Conservation (phyloP, 1,284 basidiomycete species). For the Stygiomarasmius scandens region DNA sequence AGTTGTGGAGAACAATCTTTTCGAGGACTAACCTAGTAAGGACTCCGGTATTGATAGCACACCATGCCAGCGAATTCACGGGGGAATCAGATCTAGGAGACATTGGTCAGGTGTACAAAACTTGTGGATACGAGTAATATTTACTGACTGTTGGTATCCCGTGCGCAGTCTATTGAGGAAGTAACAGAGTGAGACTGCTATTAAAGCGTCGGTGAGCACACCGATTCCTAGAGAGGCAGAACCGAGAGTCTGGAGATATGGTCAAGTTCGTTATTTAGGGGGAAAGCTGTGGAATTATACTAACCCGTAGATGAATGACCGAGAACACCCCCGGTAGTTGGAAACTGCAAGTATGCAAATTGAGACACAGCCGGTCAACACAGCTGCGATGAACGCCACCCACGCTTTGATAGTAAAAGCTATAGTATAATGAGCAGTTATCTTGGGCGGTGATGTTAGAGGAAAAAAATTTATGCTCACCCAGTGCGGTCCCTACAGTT, state of each 20-base stretch:
- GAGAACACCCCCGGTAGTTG: slow-evolving; percentile 36
- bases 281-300: slow-evolving; percentile 10
- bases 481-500: not conserved
- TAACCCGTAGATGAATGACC: slow-evolving; percentile 36
- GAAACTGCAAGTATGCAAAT: slow-evolving; percentile 35
- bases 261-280: too few species aligned
- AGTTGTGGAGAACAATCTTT: too few species aligned
- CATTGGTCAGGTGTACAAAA: slow-evolving; percentile 2
- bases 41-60: slow-evolving; percentile 60
- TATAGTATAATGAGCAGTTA: too few species aligned
- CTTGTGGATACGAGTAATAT: too few species aligned
- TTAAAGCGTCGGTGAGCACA: slow-evolving; percentile 49
- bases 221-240: slow-evolving; percentile 45
- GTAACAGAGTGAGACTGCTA: slow-evolving; percentile 50
- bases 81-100: slow-evolving; percentile 56
- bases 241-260: slow-evolving; percentile 34
- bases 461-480: not conserved
- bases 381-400: too few species aligned
- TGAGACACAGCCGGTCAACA: too few species aligned
- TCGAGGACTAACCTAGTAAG: slow-evolving; percentile 53
- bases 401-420: slow-evolving; percentile 53
- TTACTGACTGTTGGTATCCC: slow-evolving; percentile 43
- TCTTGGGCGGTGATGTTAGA: too few species aligned
- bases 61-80: slow-evolving; percentile 48
- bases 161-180: slow-evolving; percentile 55